Percentiles rank a stretch among this genome's conserved stretches.
These are phyloP conservation scores for Agrocybe pediades DNA, from an alignment of 768 basidiomycete species.

Conservation along the genomic window DNA sequence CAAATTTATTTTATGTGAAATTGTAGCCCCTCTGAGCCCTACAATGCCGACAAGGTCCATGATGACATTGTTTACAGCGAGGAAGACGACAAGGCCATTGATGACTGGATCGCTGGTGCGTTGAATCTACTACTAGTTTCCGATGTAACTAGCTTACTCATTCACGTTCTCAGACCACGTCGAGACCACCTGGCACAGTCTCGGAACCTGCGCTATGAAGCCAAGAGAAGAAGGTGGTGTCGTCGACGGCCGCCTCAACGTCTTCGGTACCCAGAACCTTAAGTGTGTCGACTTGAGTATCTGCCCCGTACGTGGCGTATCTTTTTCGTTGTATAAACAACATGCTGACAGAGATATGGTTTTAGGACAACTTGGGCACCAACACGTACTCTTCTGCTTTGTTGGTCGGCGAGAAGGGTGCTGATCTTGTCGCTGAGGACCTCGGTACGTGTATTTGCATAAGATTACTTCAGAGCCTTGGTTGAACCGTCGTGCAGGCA, in stretches of 20 bases:
- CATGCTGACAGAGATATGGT: slow-evolving; percentile 1
- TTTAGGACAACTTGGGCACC: slow-evolving; percentile 69
- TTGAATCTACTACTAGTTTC: background rate
- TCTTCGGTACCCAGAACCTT: slow-evolving; percentile 66
- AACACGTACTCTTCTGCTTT: slow-evolving; percentile 76
- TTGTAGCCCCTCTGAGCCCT: slow-evolving; percentile 49
- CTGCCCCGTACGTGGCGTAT: slow-evolving; percentile 54
- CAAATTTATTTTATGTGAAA: background rate
- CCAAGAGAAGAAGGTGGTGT: slow-evolving; percentile 67
- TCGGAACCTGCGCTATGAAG: slow-evolving; percentile 65
- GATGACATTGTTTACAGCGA: slow-evolving; percentile 66
- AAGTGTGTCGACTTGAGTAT: slow-evolving; percentile 71
- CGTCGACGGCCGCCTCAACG: slow-evolving; percentile 62
- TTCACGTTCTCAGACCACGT: slow-evolving; percentile 57
- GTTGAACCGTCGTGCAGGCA: slow-evolving; percentile 35
- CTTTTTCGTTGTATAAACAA: background rate
- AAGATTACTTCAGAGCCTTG: background rate
- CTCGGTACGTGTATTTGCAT: slow-evolving; percentile 44
- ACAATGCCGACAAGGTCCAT: slow-evolving; percentile 57
- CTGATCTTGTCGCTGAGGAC: slow-evolving; percentile 60
- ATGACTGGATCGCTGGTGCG: slow-evolving; percentile 62
- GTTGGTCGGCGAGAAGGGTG: slow-evolving; percentile 71
- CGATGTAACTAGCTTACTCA: slow-evolving; percentile 30
- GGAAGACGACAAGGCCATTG: slow-evolving; percentile 74
- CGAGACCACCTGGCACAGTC: slow-evolving; percentile 78